These are phyloP conservation scores for Penicillium ochrochloron DNA, from an alignment of 495 filamentous ascomycete species.

Conservation along the genomic window DNA sequence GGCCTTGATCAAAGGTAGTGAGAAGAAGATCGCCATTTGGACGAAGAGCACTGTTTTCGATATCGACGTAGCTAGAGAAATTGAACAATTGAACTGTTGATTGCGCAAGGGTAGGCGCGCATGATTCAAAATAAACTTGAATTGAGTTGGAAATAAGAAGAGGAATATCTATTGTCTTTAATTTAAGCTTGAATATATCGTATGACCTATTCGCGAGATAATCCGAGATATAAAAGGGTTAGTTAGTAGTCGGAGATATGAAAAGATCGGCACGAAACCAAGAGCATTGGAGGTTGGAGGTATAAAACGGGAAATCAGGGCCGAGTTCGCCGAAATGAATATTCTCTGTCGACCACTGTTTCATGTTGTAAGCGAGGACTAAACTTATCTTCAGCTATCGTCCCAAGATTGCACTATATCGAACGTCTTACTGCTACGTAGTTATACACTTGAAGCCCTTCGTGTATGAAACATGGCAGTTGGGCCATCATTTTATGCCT, in stretches of 20 bases:
- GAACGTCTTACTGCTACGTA: too few relatives aligned
- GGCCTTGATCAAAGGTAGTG: constrained; percentile 38
- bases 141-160: neutral
- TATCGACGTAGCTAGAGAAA: constrained; percentile 31
- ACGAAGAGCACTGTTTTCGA: constrained; percentile 53
- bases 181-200: neutral
- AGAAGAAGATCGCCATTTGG: constrained; percentile 51
- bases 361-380: neutral
- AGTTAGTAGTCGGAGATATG: constrained; percentile 9
- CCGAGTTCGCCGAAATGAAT: neutral
- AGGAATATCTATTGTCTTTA: neutral
- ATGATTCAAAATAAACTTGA: neutral
- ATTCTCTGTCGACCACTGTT: neutral
- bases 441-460: too few relatives aligned
- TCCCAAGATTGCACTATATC: neutral
- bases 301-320: neutral
- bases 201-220: neutral
- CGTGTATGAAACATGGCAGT: too few relatives aligned
- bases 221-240: constrained; percentile 1
- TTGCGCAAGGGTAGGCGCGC: constrained; percentile 12
- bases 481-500: too few relatives aligned
- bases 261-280: neutral
- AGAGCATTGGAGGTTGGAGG: neutral
- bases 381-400: neutral
- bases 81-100: constrained; percentile 24